Conservation (phyloP, 1,139 yeast genomes). For the Pichia sorboxylosa region DNA sequence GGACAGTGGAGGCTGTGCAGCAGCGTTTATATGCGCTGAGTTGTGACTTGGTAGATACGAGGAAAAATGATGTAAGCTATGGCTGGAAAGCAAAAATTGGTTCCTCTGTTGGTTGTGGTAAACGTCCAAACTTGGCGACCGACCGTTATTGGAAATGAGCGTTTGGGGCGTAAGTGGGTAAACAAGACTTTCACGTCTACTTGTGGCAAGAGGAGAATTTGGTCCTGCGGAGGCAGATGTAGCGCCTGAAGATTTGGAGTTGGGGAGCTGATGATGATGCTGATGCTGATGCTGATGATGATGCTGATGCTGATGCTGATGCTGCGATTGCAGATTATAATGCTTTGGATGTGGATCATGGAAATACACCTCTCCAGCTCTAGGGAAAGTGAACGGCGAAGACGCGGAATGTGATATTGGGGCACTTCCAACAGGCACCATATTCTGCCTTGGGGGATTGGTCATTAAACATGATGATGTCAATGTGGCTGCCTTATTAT, state of each 20-base stretch:
- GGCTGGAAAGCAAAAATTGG: background rate
- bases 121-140: no score
- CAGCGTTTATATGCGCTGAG: background rate
- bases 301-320: no score
- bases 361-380: no score
- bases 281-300: background rate
- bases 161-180: slow-evolving; percentile 7
- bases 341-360: no score
- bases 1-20: background rate
- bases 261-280: background rate
- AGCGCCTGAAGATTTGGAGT: background rate
- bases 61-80: background rate
- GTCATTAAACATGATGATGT: no score
- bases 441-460: no score
- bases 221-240: background rate
- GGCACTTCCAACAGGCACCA: no score
- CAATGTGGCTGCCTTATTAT: no score
- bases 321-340: no score
- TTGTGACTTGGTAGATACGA: background rate
- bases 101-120: no score
- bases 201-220: background rate
- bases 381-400: no score
- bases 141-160: background rate
- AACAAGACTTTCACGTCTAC: slow-evolving; percentile 1
- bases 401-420: no score